A percentile compares a stretch with the other conserved stretches of the same genome.
Evolutionary conservation across 805 yeast genomes (phyloP).

Genomic region (Lachancea sp.): DNA sequence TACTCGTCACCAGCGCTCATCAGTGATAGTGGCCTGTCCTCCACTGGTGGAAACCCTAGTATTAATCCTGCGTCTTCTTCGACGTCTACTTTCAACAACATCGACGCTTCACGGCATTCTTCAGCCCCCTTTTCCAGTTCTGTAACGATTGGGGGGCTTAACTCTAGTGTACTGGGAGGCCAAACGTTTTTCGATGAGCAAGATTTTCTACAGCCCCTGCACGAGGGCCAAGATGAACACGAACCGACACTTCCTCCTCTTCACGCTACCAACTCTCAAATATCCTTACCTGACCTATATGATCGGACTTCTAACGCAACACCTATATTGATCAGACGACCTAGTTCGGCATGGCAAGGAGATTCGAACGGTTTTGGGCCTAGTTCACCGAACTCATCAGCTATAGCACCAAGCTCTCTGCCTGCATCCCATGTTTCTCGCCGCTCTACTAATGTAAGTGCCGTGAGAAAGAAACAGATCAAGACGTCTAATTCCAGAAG

Average conservation of each 20-base stretch:
- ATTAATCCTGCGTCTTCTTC: not conserved
- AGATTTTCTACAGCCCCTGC: slow-evolving; percentile 7
- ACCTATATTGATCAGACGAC: slow-evolving; percentile 11
- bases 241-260: slow-evolving; percentile 7
- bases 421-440: slow-evolving; percentile 10
- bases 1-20: slow-evolving; percentile 12
- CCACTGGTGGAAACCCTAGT: slow-evolving; percentile 6
- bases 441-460: slow-evolving; percentile 6
- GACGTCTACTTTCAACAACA: not conserved
- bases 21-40: slow-evolving; percentile 11
- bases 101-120: not conserved
- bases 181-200: slow-evolving; percentile 9
- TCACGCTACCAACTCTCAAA: slow-evolving; percentile 12
- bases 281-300: slow-evolving; percentile 11
- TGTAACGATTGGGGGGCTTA: slow-evolving; percentile 5
- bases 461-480: slow-evolving; percentile 12
- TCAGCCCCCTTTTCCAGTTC: not conserved
- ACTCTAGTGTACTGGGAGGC: slow-evolving; percentile 5
- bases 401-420: slow-evolving; percentile 3
- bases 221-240: not conserved
- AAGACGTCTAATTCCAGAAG: slow-evolving; percentile 10
- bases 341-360: slow-evolving; percentile 7
- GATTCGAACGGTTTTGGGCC: slow-evolving; percentile 6
- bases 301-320: slow-evolving; percentile 2
- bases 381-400: slow-evolving; percentile 5